phyloP scores from a whole-genome alignment of 2,329 filamentous ascomycete genomes.

The Arthroderma sp. region DNA sequence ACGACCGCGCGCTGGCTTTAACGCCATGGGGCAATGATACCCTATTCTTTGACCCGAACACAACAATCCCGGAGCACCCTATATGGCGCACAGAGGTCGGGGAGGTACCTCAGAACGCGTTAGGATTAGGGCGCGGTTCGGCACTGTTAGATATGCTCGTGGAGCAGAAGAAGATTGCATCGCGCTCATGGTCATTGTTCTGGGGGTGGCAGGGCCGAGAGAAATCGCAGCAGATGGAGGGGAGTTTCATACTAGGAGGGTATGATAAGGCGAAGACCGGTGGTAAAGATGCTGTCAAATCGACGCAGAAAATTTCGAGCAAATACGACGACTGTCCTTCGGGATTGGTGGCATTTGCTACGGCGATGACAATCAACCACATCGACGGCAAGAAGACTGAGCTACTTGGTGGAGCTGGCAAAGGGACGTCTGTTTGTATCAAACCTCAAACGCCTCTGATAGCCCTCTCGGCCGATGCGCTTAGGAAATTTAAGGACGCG shows the following conservation, averaged over 20 bases:
- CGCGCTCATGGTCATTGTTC: conserved; percentile 8
- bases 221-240: conserved; percentile 6
- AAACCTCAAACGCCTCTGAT: not conserved
- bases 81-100: conserved; percentile 1
- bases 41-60: conserved; percentile 1
- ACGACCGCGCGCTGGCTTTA: not conserved
- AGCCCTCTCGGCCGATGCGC: not conserved
- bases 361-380: not conserved
- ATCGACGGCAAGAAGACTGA: not conserved
- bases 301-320: not conserved
- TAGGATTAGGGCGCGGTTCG: conserved; percentile 3
- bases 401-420: not conserved
- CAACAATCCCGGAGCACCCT: conserved; percentile 1
- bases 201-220: conserved; percentile 6
- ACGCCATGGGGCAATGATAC: conserved; percentile 4
- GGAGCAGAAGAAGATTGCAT: conserved; percentile 3
- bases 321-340: no score
- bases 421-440: not conserved
- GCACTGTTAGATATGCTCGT: conserved; percentile 1
- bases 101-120: not conserved
- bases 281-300: not conserved
- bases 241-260: conserved; percentile 7
- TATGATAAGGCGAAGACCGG: conserved; percentile 3
- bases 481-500: conserved; percentile 1
- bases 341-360: not conserved